Evolutionary conservation across 768 basidiomycete genomes (phyloP), one percentile per base, ranked within the genome.

Genomic region (button mushroom (Agaricus bisporus)): DNA sequence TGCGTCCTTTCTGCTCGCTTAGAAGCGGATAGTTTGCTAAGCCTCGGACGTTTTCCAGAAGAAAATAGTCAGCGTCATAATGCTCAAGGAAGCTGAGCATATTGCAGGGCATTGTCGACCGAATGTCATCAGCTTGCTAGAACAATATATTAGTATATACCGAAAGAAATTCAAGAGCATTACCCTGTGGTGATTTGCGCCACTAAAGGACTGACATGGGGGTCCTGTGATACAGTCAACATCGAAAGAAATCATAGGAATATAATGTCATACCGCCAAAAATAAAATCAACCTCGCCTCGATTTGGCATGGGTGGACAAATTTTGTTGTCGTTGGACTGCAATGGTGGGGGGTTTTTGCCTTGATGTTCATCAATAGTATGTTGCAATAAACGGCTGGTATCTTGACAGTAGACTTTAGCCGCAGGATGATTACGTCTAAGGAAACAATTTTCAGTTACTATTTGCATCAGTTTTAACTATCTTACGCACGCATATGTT

Each of bases 41-140:
- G 0, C 88, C 88, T 9, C 63, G 63, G 2, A 91, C 88, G 65
- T 91, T 91, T 62, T 91, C 88, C 18, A 91, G 68, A 0, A 89
- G 73, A 54, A 90, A 78, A 56, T 80, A 87, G 20, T 67, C 64
- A 0, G 86, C 84, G 41, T 75, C 65, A 57, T 84, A 88, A 48
- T 78, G 72, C 60, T 89, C 87, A 12, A 82, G 81, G 55, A 78
- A 85, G 20, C 80, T 80, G 7, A 89, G 70, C 85, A 88, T 86
- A 55, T 83, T 85, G 62, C 79, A 80, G 0, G 83, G 74, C 38
- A 89, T 70, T 3, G 81, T 80, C 38, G 81, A 80, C 60, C 87
- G 84, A 18, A 80, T 71, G 57, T 88, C 87, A 59, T 85, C 75
- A 7, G 73, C 70, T 69, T 69, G 77, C 82, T 85, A 51, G 56